phyloP scores from a whole-genome alignment of 31 red algal genomes.

The Odonthalia washingtoniensis region DNA sequence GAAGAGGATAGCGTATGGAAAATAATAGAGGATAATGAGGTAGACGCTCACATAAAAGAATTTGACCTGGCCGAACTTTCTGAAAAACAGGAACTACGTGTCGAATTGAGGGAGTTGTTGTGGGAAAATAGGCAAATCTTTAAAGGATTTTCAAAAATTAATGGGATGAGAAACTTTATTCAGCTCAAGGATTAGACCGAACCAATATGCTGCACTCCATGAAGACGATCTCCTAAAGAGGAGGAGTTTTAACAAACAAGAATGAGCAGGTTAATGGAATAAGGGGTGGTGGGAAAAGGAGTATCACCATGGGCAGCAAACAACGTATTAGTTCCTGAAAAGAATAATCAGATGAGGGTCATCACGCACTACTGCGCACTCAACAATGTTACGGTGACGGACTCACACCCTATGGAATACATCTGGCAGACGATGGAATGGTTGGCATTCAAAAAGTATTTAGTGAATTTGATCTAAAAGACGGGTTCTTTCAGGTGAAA shows the following conservation, averaged over 20 bases:
- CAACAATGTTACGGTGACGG: constrained; percentile 20
- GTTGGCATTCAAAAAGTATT: constrained; percentile 6
- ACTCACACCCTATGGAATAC: constrained; percentile 61
- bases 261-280: constrained; percentile 31
- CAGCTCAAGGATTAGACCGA: not conserved
- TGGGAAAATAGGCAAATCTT: constrained; percentile 34
- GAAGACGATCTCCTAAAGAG: constrained; percentile 28
- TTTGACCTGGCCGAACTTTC: not conserved
- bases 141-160: constrained; percentile 39
- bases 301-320: constrained; percentile 37
- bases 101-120: constrained; percentile 3
- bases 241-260: constrained; percentile 8
- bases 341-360: constrained; percentile 18
- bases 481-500: constrained; percentile 19
- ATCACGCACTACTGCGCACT: constrained; percentile 42
- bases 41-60: constrained; percentile 29
- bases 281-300: constrained; percentile 18
- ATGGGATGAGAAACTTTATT: constrained; percentile 19
- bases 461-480: constrained; percentile 42
- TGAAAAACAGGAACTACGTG: not conserved
- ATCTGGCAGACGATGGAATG: constrained; percentile 25
- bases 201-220: constrained; percentile 11
- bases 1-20: not conserved
- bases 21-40: constrained; percentile 31
- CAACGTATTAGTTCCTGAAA: constrained; percentile 47